Conservation (phyloP, 2,329 filamentous ascomycete species). For the Cercospora zeina region DNA sequence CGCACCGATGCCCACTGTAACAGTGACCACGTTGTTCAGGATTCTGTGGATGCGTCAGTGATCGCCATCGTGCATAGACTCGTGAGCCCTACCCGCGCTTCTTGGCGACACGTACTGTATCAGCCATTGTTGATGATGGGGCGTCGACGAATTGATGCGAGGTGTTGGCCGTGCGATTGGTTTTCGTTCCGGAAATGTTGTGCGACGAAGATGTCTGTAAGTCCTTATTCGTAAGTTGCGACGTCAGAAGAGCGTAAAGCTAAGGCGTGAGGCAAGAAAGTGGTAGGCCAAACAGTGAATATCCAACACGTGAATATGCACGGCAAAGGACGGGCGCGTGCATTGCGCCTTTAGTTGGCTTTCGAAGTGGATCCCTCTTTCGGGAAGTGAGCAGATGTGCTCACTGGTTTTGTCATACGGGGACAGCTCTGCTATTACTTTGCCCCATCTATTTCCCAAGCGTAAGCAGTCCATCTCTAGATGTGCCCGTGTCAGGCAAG, state of each 20-base stretch:
- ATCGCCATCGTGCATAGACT: background rate
- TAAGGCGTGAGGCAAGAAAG: background rate
- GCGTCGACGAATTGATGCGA: background rate
- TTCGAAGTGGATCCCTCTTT: background rate
- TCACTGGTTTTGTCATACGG: background rate
- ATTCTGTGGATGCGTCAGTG: background rate
- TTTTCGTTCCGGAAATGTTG: background rate
- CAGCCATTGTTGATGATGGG: background rate
- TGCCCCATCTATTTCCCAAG: background rate
- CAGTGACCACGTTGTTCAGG: slow-evolving; percentile 12
- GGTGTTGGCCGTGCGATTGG: background rate
- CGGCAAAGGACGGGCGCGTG: background rate
- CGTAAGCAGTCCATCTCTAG: slow-evolving; percentile 1
- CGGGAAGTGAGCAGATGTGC: background rate
- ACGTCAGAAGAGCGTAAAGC: background rate
- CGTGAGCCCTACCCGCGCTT: background rate
- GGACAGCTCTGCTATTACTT: background rate
- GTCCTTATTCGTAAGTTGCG: background rate
- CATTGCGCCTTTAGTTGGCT: background rate
- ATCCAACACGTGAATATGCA: background rate
- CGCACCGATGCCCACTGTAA: slow-evolving; percentile 8
- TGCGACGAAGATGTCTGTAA: background rate
- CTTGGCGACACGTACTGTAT: background rate
- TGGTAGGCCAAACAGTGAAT: background rate
- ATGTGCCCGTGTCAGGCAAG: background rate